These are phyloP conservation scores for Quaeritorhiza haematococci DNA, from an alignment of 371 early-diverging fungal genomes.

Conservation along the genomic window DNA sequence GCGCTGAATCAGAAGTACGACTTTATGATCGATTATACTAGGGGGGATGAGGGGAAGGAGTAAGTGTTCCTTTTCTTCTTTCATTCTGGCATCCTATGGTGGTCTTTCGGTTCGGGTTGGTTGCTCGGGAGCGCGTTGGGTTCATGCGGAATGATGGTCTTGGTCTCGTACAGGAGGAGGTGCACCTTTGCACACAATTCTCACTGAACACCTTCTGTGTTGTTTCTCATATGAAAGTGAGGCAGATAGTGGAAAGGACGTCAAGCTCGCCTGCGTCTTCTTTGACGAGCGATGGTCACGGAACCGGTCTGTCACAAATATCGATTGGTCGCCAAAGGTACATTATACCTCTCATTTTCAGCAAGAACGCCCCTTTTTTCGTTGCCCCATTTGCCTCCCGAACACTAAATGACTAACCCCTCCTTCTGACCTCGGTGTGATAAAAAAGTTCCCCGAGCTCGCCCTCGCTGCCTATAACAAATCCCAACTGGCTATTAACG, in stretches of 20 bases:
- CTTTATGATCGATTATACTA: conserved; percentile 89
- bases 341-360: neutral
- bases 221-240: conserved; percentile 23
- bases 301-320: conserved; percentile 82
- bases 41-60: too few species aligned
- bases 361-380: neutral
- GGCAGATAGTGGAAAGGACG: conserved; percentile 63
- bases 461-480: conserved; percentile 86
- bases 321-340: conserved; percentile 88
- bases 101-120: too few species aligned
- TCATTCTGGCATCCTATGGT: too few species aligned
- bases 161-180: too few species aligned
- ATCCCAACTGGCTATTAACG: conserved; percentile 75
- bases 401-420: too few species aligned
- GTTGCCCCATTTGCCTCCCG: neutral
- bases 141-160: too few species aligned
- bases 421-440: neutral
- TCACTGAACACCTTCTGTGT: neutral
- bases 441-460: conserved; percentile 72
- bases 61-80: too few species aligned
- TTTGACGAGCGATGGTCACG: conserved; percentile 77
- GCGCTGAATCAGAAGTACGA: conserved; percentile 88
- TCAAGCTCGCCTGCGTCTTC: conserved; percentile 67
- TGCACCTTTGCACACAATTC: too few species aligned
- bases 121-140: neutral